Base-by-base conservation (phyloP, 139 green algal genomes). In the Pseudopediastrum boryanum region DNA sequence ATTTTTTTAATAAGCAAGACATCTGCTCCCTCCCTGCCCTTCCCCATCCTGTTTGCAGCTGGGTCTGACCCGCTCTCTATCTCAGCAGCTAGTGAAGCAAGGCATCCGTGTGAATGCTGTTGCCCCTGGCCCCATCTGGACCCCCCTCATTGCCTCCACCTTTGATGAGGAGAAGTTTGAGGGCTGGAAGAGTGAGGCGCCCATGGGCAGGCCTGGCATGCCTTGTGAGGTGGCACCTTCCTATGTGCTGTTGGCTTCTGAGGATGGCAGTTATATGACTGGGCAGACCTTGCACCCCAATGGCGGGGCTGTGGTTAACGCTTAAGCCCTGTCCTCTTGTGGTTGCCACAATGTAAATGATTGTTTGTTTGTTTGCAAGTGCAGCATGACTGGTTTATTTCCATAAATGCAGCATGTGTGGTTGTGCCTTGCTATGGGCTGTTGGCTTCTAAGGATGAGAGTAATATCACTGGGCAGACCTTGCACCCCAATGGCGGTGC, bases 31-130 rank as follows among this genome's bases (percentile, higher is more conserved):
- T n/a, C n/a, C n/a, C n/a, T n/a, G n/a, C n/a, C n/a, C n/a, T n/a
- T n/a, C n/a, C n/a, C n/a, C n/a, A n/a, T n/a, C n/a, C n/a, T n/a
- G n/a, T 42, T 10, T 66, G 35, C 50, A 82, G 76, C 27, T 82
- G 5, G 31, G 65, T 1, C 59, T 82, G 46, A 82, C 65, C 10
- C 76, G 76, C 50, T 27, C 76, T 8, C 65, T 82, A 52, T 75
- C 77, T 67, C 77, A 77, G 25, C 77, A 69, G 43, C 41, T 77
- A 31, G 67, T 77, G 31, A 66, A 36, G 59, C 64, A 87, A 79
- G 79, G 86, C 74, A 95, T 95, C 63, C 87, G 91, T 0, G 91
- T 95, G 8, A 95, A 95, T 39, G 91, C 84, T 2, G 91, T 95
- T 12, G 91, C 91, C 2, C 84, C 90, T 0, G 91, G 91, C 2